phyloP scores from a whole-genome alignment of 306 rosid species.

The Trifolium dubium region DNA sequence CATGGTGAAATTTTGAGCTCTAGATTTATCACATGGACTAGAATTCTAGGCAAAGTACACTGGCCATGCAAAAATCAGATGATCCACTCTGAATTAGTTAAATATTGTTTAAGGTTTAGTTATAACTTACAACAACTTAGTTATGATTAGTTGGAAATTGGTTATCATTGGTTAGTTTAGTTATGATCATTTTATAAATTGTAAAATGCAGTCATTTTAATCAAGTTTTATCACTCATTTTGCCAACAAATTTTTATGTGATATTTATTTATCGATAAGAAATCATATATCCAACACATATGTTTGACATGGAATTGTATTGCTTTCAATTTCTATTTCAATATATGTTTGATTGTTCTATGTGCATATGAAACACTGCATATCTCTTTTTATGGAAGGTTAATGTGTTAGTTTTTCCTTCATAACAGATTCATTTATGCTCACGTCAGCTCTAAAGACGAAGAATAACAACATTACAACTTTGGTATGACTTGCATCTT shows the following conservation, averaged over 20 bases:
- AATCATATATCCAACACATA: constrained; percentile 5
- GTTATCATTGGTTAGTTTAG: no score
- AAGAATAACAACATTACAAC: constrained; percentile 14
- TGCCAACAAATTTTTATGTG: no score
- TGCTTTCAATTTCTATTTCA: neutral
- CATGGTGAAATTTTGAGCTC: constrained; percentile 56
- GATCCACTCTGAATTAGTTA: no score
- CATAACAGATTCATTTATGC: constrained; percentile 37
- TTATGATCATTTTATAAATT: no score
- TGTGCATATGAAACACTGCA: neutral
- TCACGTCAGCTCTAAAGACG: constrained; percentile 30
- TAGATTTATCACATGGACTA: no score
- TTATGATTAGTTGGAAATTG: no score
- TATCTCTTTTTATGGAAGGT: neutral
- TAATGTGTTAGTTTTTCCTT: constrained; percentile 21
- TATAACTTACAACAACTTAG: no score
- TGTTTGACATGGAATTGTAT: neutral
- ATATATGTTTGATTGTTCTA: neutral
- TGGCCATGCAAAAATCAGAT: no score
- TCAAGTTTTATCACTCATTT: no score
- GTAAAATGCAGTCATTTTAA: no score
- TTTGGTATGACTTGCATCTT: constrained; percentile 41
- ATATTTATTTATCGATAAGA: neutral
- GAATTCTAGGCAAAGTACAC: no score
- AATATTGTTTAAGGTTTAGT: no score